Evolutionary conservation across 2,329 filamentous ascomycete species (phyloP), one percentile per base, ranked within the genome.

Genomic region (Lanzia echinophila): DNA sequence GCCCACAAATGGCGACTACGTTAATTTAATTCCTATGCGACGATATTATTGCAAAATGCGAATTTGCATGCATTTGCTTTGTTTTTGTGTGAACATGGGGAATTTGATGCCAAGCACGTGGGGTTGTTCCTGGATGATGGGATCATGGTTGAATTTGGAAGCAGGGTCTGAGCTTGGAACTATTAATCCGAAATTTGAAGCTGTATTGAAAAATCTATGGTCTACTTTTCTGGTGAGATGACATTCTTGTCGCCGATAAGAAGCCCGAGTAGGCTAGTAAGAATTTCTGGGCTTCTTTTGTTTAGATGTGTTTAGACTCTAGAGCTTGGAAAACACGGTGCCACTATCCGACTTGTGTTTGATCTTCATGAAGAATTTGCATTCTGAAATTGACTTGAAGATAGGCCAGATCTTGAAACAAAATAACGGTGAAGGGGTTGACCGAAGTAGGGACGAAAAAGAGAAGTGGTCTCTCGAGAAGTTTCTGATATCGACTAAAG

Each of bases 1-100:
- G 22, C 57, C 69, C 12, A 65, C 63, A 6, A 69, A 62, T 53
- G 60, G 61, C 3, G 55, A 61, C 33, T 51, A 58, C 39, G 57
- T 63, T 42, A 31, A 53, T 2, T 24, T 64, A 24, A 55, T 60
- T 45, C 60, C 58, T 12, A 63, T 61, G 13, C 34, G 12, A 36
- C 7, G 15, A 34, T 52, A 42, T 51, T 33, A n/a, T 50, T 56
- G 15, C 41, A n/a, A 7, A 47, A 56, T 51, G 57, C 57, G 12
- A 31, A 56, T 15, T 24, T 59, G 15, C 44, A 54, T 47, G 41
- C n/a, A n/a, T n/a, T n/a, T n/a, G n/a, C n/a, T n/a, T n/a, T n/a
- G n/a, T 56, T 57, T 45, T 47, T 58, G 43, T 54, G 47, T 20
- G 48, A 61, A 43, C 57, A 56, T 50, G 52, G 57, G 24, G 51